phyloP scores from a whole-genome alignment of 2,329 filamentous ascomycete species.

The Hypoxylon rubiginosum region DNA sequence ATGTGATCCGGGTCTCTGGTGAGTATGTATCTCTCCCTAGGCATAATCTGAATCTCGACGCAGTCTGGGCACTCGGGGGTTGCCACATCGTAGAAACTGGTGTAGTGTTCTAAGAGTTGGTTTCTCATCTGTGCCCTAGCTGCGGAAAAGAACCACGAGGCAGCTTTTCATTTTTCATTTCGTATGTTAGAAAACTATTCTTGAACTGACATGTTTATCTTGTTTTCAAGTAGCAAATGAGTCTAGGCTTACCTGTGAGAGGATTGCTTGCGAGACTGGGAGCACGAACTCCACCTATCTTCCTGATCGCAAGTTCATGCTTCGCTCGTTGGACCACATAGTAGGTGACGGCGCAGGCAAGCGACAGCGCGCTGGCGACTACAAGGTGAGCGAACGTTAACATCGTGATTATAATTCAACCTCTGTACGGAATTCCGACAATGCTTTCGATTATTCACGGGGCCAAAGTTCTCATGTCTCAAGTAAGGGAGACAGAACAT shows the following conservation, averaged over 20 bases:
- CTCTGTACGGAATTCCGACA: background rate
- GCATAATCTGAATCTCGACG: constrained; percentile 54
- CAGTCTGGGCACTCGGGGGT: constrained; percentile 54
- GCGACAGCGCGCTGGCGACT: constrained; percentile 1
- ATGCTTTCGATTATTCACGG: background rate
- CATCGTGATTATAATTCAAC: constrained; percentile 23
- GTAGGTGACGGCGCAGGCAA: constrained; percentile 22
- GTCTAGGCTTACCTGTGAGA: constrained; percentile 48
- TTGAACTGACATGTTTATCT: background rate
- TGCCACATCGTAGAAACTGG: constrained; percentile 48
- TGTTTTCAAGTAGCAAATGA: background rate
- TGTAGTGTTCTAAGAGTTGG: constrained; percentile 52
- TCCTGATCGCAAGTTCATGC: constrained; percentile 49
- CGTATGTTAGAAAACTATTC: constrained; percentile 4
- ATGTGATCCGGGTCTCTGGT: constrained; percentile 69
- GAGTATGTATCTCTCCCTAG: constrained; percentile 56
- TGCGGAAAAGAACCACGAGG: constrained; percentile 47
- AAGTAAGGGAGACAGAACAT: background rate
- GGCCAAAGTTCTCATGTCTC: background rate
- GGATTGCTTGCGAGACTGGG: constrained; percentile 53
- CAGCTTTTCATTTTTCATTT: constrained; percentile 23
- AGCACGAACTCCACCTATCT: constrained; percentile 52
- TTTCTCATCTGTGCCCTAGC: constrained; percentile 51
- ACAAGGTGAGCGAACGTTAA: constrained; percentile 25
- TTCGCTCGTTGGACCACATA: constrained; percentile 37